phyloP scores from a whole-genome alignment of 345 rosid species.

The Euphorbia peplus region DNA sequence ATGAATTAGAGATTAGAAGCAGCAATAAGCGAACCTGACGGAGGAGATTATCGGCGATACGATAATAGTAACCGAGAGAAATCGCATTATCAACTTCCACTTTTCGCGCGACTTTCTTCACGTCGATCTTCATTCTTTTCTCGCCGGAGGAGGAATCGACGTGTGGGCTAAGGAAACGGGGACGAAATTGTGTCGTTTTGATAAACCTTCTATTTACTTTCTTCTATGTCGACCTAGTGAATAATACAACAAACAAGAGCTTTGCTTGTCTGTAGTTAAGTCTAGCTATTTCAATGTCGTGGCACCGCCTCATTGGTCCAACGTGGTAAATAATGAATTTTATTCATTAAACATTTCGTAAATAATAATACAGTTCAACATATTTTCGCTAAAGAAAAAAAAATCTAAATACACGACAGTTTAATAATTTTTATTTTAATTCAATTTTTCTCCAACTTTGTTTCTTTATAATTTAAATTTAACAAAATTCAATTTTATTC shows the following conservation, averaged over 20 bases:
- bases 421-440: too few relatives aligned
- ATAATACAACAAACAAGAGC: too few relatives aligned
- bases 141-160: slow-evolving; percentile 2
- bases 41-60: slow-evolving; percentile 92
- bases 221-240: slow-evolving; percentile 30
- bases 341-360: too few relatives aligned
- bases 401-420: too few relatives aligned
- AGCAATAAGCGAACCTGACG: slow-evolving; percentile 51
- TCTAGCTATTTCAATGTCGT: not conserved
- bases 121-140: slow-evolving; percentile 53
- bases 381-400: too few relatives aligned
- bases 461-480: too few relatives aligned
- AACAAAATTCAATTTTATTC: too few relatives aligned
- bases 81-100: slow-evolving; percentile 83
- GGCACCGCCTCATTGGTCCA: not conserved
- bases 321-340: too few relatives aligned
- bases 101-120: slow-evolving; percentile 50
- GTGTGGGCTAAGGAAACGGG: slow-evolving; percentile 17
- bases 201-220: not conserved
- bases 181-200: slow-evolving; percentile 28
- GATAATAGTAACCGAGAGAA: slow-evolving; percentile 68
- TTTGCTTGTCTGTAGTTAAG: not conserved
- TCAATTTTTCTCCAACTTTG: too few relatives aligned
- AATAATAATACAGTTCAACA: too few relatives aligned
- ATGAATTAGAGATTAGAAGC: not conserved